These are phyloP conservation scores for Theileria annulata DNA, from an alignment of 169 alveolate species.

Conservation along the genomic window DNA sequence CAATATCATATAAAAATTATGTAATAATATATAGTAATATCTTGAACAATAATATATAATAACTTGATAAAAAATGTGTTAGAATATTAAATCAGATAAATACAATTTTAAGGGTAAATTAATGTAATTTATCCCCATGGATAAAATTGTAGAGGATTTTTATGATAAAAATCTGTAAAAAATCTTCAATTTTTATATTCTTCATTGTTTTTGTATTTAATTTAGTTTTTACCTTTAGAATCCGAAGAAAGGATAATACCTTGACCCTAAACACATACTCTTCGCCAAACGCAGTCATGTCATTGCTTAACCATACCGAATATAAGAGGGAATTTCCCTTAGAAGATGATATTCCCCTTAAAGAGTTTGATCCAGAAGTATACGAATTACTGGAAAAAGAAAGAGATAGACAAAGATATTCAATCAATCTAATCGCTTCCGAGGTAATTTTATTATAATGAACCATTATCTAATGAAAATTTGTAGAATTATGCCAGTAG, in stretches of 20 bases:
- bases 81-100: background rate
- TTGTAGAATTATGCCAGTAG: conserved; percentile 82
- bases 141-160: background rate
- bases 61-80: background rate
- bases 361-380: conserved; percentile 81
- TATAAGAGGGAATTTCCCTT: conserved; percentile 27
- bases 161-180: background rate
- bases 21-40: background rate
- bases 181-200: background rate
- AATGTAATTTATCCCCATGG: background rate
- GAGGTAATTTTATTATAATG: conserved; percentile 67
- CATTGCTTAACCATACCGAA: conserved; percentile 1
- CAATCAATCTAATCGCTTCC: conserved; percentile 83
- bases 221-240: background rate
- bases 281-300: background rate
- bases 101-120: background rate
- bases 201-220: background rate
- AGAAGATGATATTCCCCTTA: conserved; percentile 56
- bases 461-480: background rate
- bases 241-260: background rate
- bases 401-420: conserved; percentile 76
- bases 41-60: background rate
- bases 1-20: background rate
- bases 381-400: conserved; percentile 76
- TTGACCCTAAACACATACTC: background rate